Conservation (phyloP, 2,329 filamentous ascomycete species). For the Botrytis fabae region DNA sequence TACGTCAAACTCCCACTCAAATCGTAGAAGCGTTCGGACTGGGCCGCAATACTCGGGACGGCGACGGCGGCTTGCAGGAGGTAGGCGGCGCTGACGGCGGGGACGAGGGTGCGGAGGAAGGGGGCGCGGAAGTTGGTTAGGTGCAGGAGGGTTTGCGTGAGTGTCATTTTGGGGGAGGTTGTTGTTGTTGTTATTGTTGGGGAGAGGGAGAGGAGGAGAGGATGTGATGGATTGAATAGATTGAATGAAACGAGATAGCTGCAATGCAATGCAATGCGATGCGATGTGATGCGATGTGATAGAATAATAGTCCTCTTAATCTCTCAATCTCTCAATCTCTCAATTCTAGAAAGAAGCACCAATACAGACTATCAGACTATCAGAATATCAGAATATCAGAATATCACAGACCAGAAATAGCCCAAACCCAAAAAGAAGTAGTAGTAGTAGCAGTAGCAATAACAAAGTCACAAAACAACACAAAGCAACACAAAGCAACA, state of each 20-base stretch:
- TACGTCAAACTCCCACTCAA: conserved; percentile 41
- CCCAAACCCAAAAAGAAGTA: background rate
- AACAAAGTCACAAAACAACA: no score
- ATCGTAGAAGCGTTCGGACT: conserved; percentile 69
- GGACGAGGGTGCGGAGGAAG: conserved; percentile 62
- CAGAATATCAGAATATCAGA: no score
- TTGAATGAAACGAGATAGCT: no score
- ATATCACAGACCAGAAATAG: background rate
- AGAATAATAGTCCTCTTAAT: background rate
- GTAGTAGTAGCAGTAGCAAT: no score
- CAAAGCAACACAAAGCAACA: no score
- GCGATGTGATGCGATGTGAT: no score
- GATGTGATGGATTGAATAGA: background rate
- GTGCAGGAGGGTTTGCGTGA: conserved; percentile 53
- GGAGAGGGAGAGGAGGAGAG: no score
- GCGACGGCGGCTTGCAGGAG: conserved; percentile 63
- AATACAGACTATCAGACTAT: no score
- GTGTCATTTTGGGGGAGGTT: conserved; percentile 29
- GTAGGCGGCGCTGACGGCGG: conserved; percentile 61
- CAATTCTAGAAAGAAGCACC: background rate
- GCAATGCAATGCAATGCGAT: no score
- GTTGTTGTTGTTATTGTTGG: no score
- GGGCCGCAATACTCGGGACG: conserved; percentile 58
- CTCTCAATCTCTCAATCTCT: background rate
- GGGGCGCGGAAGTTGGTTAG: conserved; percentile 62